A percentile compares a stretch with the other conserved stretches of the same genome.
Conservation (phyloP, 352 stramenopile species). For the Sclerospora graminicola region DNA sequence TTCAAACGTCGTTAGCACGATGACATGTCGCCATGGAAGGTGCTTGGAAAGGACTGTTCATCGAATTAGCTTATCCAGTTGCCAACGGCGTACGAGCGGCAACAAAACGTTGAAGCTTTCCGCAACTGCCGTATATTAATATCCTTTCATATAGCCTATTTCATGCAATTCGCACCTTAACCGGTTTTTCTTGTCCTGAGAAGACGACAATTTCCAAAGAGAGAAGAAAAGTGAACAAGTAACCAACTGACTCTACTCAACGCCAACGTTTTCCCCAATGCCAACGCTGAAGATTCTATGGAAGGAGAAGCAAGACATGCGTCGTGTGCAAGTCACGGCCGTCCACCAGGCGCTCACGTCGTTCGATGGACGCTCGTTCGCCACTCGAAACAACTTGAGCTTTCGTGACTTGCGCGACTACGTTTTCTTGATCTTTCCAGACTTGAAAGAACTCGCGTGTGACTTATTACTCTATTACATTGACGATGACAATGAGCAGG, state of each 20-base stretch:
- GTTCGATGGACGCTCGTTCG: constrained; percentile 29
- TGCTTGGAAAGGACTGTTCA: too few species aligned
- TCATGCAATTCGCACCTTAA: neutral
- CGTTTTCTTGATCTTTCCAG: constrained; percentile 53
- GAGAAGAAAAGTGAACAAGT: neutral
- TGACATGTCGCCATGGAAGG: too few species aligned
- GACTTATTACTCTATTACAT: constrained; percentile 72
- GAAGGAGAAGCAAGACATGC: constrained; percentile 77
- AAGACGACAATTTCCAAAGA: neutral
- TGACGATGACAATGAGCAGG: constrained; percentile 75
- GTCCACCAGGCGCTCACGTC: constrained; percentile 48
- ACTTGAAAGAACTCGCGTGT: constrained; percentile 20
- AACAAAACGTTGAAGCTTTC: too few species aligned
- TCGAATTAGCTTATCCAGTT: too few species aligned
- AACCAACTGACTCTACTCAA: constrained; percentile 14
- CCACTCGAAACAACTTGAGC: constrained; percentile 23
- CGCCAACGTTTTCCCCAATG: constrained; percentile 35
- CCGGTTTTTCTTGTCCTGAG: neutral
- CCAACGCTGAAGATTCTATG: constrained; percentile 82
- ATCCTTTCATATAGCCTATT: constrained; percentile 1
- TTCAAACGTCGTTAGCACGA: too few species aligned
- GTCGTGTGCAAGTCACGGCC: constrained; percentile 61
- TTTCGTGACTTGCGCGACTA: constrained; percentile 64
- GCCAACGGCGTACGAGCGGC: too few species aligned
- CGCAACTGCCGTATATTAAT: too few species aligned